Evolutionary conservation across 495 filamentous ascomycete genomes (phyloP), one percentile per base, ranked within the genome.

Genomic region (Glarea lozoyensis): DNA sequence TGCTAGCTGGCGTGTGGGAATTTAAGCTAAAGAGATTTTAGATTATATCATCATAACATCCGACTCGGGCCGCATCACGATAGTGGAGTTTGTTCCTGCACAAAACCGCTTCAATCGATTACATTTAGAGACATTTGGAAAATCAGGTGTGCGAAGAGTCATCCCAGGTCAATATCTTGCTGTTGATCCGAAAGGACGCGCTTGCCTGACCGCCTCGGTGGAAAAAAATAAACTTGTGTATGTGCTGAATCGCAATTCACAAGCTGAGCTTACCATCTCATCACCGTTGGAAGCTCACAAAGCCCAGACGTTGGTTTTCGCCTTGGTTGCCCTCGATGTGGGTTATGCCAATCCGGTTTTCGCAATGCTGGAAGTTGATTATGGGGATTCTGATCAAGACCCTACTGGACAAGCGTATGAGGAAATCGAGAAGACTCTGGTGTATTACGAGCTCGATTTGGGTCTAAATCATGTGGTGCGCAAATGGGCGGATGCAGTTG

Each of bases 201-300:
- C 93, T 25, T 94, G 88, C 60, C 70, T 99, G 52, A 87, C 96
- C 37, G 86, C 93, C 5, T 87, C 88, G 7, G 72, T 92, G 45
- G 93, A 99, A 64, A 99, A 99, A 77, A 97, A 97, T 65, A 97
- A 97, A 67, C 84, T 99, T 52, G 93, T 97, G 57, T 99, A 97
- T 63, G 90, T 97, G 56, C 72, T 99, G 42, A 96, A 96, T 66
- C 83, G 93, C 29, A 94, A 95, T 64, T 76, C 88, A 27, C 86
- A 94, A 64, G 88, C 86, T 23, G 88, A 94, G 59, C 73, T 97
- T 55, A 92, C 88, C 19, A 97, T 97, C 29, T 99, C 93, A 4
- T 96, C 89, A 12, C 90, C 93, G 1, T 68, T 97, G n/a, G 93
- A 97, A 64, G 93, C 93, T 4, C 92, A 97, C 63, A 93, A 88